Evolutionary conservation across 148 eudicot genomes (phyloP).

Genomic region (Oxyria digyna): DNA sequence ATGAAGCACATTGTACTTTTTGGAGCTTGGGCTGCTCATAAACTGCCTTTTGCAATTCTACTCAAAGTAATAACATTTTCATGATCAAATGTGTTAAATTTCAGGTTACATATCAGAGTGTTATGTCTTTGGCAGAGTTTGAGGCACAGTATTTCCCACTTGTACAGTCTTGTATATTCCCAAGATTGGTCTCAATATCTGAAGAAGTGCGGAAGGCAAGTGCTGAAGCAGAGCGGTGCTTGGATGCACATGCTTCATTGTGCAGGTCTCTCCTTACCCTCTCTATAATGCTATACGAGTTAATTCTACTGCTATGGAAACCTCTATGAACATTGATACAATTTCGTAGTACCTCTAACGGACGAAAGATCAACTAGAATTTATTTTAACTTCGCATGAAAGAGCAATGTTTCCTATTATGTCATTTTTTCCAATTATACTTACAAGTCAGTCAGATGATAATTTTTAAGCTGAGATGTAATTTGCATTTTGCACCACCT

Average conservation of each 20-base stretch:
- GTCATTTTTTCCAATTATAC: not conserved
- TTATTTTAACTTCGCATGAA: not conserved
- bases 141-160: constrained; percentile 77
- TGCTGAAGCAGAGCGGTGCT: constrained; percentile 66
- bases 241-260: constrained; percentile 44
- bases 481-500: not conserved
- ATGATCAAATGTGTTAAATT: constrained; percentile 4
- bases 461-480: not conserved
- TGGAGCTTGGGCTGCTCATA: not conserved
- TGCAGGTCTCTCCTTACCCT: constrained; percentile 53
- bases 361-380: not conserved
- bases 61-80: not conserved
- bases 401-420: not conserved
- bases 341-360: not conserved
- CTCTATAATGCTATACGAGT: constrained; percentile 2
- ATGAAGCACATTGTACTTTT: not conserved
- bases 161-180: constrained; percentile 86
- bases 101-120: constrained; percentile 66
- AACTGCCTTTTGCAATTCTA: not conserved
- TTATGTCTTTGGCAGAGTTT: constrained; percentile 59
- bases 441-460: not conserved
- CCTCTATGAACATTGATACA: not conserved
- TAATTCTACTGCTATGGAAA: not conserved
- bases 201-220: constrained; percentile 89
- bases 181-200: constrained; percentile 52